Evolutionary conservation across 495 filamentous ascomycete genomes (phyloP), one percentile per base, ranked within the genome.

Genomic region (Daldinia concentrica): DNA sequence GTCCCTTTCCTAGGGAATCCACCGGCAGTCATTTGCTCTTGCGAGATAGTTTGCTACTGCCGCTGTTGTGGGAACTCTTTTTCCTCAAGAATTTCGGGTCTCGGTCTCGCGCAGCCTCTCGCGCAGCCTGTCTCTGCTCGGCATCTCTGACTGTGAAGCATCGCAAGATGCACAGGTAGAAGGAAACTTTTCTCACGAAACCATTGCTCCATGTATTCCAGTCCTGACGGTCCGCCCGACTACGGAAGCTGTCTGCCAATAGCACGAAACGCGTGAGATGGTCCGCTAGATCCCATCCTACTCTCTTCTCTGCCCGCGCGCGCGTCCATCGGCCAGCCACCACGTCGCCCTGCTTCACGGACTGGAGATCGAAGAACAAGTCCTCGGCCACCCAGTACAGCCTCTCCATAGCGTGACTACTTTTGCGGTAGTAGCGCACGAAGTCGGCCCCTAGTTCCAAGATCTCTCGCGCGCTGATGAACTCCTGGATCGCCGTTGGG

Each of bases 321-420:
- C 50, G 58, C 6, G 68, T 57, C 71, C 72, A 74, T 6, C 58
- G 43, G 3, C 26, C 29, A 8, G 68, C 58, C 19, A 30, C 30
- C 39, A 29, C 43, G 36, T 76, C 74, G 3, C 74, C 68, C 34
- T 74, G 72, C 62, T 76, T 76, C 19, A 76, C 68, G 0, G 65
- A 36, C 52, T 76, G 72, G 14, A 76, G 69, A 43, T 72, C 66
- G 51, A 72, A 76, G 72, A 76, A 76, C 15, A 76, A 57, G 39
- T 72, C 74, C 37, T 74, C 68, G 9, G 74, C 74, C 19, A 57
- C 57, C 62, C 65, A 74, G 29, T 64, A 43, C 19, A 64, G 24
- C 66, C 68, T 69, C 55, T 76, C 68, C 14, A 9, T 48, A 14
- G 58, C 66, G 5, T 39, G 29, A 1, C 55, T 34, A 8, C 22